Evolutionary conservation across 345 rosid species (phyloP), one percentile per base, ranked within the genome.

Genomic region (Lumnitzera racemosa): DNA sequence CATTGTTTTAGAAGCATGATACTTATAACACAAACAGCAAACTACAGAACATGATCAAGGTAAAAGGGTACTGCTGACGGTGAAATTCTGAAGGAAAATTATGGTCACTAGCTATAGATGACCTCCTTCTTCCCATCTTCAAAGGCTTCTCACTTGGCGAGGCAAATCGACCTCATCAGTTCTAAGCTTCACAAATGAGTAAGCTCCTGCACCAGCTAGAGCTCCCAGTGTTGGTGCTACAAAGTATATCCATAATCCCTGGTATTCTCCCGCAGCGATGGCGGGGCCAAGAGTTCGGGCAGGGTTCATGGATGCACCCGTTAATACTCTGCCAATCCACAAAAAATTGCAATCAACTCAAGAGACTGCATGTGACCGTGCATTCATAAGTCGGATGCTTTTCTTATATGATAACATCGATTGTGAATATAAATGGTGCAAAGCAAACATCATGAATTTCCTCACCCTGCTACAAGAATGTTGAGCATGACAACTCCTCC

Each of bases 201-300:
- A 88, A 13, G 77, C 81, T 20, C 65, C 83, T 7, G 92, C 90
- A 25, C 98, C 98, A 4, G 78, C 67, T 24, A 91, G 6, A 6
- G 87, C 96, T 36, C 96, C 98, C 0, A 91, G 80, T n/a, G 86
- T 83, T 5, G 98, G 96, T 3, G 96, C 98, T 55, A 91, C 55
- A 47, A 91, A 65, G 66, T 81, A 91, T 31, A 91, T 56, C 98
- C 98, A 89, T 3, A 88, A 13, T 31, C 76, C 70, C 43, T 54
- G 72, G 70, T 84, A 91, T 59, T 85, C 80, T 63, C 98, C 96
- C 56, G 96, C 76, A 0, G 96, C 98, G 24, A 91, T 72, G 0
- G 96, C 98, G 3, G 98, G 98, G 46, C 98, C 98, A 24, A 89
- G 60, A 8, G 95, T 89, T 61, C 87, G 57, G 70, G 76, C 90